Conservation (phyloP, 2,329 filamentous ascomycete genomes). For the Rhinocladiella similis region DNA sequence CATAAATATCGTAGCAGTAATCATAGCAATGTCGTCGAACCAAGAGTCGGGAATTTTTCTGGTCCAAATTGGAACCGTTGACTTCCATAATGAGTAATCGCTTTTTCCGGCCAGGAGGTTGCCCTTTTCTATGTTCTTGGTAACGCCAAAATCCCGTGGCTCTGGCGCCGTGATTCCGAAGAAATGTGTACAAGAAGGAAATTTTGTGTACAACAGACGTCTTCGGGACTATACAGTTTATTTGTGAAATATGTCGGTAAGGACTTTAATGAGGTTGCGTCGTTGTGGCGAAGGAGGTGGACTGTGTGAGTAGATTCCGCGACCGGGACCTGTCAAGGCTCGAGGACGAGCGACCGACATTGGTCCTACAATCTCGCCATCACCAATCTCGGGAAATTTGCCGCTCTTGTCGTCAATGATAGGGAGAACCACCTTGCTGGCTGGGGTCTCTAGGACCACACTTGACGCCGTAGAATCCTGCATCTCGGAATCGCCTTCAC, state of each 20-base stretch:
- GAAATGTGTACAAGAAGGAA: conserved; percentile 13
- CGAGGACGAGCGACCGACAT: conserved; percentile 61
- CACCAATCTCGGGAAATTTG: conserved; percentile 85
- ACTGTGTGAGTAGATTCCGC: conserved; percentile 42
- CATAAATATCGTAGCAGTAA: conserved; percentile 2
- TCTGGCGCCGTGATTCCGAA: conserved; percentile 4
- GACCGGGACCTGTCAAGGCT: conserved; percentile 22
- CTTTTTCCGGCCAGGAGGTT: neutral
- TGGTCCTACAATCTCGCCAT: conserved; percentile 90
- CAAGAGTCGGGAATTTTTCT: neutral
- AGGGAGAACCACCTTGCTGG: conserved; percentile 57
- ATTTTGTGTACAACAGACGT: conserved; percentile 4
- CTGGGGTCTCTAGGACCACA: conserved; percentile 27
- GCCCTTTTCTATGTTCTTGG: neutral
- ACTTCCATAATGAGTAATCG: neutral
- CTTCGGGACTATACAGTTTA: conserved; percentile 16
- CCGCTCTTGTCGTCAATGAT: conserved; percentile 53
- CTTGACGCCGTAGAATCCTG: conserved; percentile 26
- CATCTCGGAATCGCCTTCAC: conserved; percentile 32
- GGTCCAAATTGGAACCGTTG: neutral
- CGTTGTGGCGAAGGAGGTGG: conserved; percentile 43
- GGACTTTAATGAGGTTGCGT: conserved; percentile 45
- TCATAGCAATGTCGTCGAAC: conserved; percentile 1
- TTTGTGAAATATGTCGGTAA: conserved; percentile 41
- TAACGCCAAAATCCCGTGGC: conserved; percentile 1